Evolutionary conservation across 371 early-diverging fungal genomes (phyloP).

Genomic region (Umbelopsis sp.): DNA sequence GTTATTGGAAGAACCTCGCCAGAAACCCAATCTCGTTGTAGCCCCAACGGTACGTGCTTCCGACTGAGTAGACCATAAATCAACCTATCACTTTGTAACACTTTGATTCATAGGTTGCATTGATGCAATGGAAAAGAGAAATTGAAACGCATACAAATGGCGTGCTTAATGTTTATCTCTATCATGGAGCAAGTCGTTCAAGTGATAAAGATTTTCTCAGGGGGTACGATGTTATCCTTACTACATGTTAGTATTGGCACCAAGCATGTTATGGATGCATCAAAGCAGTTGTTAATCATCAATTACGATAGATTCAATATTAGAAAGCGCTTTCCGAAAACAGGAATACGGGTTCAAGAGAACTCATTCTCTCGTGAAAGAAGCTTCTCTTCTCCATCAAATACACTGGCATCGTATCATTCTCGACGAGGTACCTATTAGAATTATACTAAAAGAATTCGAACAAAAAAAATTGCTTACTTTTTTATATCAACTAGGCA

Average conservation of each 20-base stretch:
- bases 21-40: slow-evolving; percentile 83
- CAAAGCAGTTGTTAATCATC: too few relatives aligned
- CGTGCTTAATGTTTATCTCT: slow-evolving; percentile 67
- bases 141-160: slow-evolving; percentile 72
- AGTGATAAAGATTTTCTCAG: slow-evolving; percentile 51
- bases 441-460: too few relatives aligned
- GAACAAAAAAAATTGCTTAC: neutral
- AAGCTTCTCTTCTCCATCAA: slow-evolving; percentile 71
- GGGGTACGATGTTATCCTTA: slow-evolving; percentile 80
- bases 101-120: slow-evolving; percentile 61
- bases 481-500: slow-evolving; percentile 47
- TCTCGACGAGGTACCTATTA: slow-evolving; percentile 71
- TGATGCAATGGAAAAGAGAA: slow-evolving; percentile 90
- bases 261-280: too few relatives aligned
- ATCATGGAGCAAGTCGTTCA: slow-evolving; percentile 72
- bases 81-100: slow-evolving; percentile 1
- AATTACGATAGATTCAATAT: slow-evolving; percentile 56
- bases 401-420: slow-evolving; percentile 88
- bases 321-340: slow-evolving; percentile 78
- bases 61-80: slow-evolving; percentile 10
- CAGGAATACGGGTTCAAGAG: slow-evolving; percentile 71
- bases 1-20: slow-evolving; percentile 61
- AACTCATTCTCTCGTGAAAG: slow-evolving; percentile 63
- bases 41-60: slow-evolving; percentile 70
- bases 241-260: slow-evolving; percentile 65